Conservation (phyloP, 2,329 filamentous ascomycete species). For the Cylindrodendrum hubeiense region DNA sequence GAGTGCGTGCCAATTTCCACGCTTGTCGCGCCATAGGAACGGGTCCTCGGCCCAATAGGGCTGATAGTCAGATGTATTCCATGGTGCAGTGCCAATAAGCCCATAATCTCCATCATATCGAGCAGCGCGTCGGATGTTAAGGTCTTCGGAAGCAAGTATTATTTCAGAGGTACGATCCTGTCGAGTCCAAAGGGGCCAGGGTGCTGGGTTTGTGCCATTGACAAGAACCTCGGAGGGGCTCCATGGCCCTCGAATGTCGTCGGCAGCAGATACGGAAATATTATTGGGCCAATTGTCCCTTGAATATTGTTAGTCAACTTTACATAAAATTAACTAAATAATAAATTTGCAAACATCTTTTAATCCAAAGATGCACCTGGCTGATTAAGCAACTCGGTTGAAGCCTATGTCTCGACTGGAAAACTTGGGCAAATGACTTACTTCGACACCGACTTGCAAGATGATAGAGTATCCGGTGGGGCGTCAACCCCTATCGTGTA, state of each 20-base stretch:
- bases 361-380: neutral
- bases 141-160: slow-evolving; percentile 25
- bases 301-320: neutral
- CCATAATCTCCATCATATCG: neutral
- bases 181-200: slow-evolving; percentile 49
- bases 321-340: neutral
- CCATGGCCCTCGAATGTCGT: slow-evolving; percentile 35
- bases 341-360: neutral
- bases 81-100: slow-evolving; percentile 23
- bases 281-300: slow-evolving; percentile 32
- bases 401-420: neutral
- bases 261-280: slow-evolving; percentile 42
- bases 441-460: neutral
- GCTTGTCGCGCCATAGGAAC: slow-evolving; percentile 50
- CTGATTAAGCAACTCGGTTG: neutral
- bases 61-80: slow-evolving; percentile 32
- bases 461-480: neutral
- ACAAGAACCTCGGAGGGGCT: slow-evolving; percentile 24
- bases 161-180: slow-evolving; percentile 18
- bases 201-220: slow-evolving; percentile 55
- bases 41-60: slow-evolving; percentile 46
- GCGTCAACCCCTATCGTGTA: slow-evolving; percentile 55
- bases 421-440: slow-evolving; percentile 15
- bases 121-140: slow-evolving; percentile 24
- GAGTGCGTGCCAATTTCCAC: slow-evolving; percentile 49